phyloP scores from a whole-genome alignment of 2,329 filamentous ascomycete species.

The Colletotrichum musae region DNA sequence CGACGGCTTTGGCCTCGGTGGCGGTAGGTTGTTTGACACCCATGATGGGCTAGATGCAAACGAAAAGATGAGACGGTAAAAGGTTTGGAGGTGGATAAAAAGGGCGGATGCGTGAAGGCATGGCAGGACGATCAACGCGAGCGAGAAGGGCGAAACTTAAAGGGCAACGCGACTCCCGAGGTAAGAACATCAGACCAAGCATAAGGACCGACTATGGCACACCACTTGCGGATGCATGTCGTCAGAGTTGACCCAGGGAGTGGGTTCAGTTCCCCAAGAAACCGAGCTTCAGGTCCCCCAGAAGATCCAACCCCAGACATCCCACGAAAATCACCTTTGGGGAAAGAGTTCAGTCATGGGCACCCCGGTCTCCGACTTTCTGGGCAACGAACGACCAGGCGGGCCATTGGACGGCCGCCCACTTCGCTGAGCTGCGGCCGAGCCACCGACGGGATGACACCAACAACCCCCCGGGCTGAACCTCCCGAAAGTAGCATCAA shows the following conservation, averaged over 20 bases:
- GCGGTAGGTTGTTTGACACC: slow-evolving; percentile 3
- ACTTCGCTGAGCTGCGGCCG: slow-evolving; percentile 5
- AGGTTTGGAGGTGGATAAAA: background rate
- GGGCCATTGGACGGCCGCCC: background rate
- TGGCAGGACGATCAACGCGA: background rate
- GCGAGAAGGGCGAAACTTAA: background rate
- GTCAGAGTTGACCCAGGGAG: slow-evolving; percentile 26
- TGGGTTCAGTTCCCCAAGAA: slow-evolving; percentile 8
- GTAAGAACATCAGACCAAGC: background rate
- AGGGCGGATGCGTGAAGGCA: background rate
- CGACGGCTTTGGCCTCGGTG: slow-evolving; percentile 34
- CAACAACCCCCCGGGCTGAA: background rate
- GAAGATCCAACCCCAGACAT: slow-evolving; percentile 26
- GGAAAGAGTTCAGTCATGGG: background rate
- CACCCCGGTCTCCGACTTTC: background rate
- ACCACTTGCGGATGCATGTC: slow-evolving; percentile 13
- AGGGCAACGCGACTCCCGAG: background rate
- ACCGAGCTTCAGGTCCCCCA: slow-evolving; percentile 2
- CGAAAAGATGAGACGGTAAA: background rate
- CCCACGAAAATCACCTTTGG: slow-evolving; percentile 2
- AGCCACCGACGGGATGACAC: background rate
- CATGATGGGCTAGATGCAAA: background rate
- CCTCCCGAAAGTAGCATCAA: background rate
- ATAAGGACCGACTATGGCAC: slow-evolving; percentile 1
- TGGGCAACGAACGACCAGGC: background rate